Conservation (phyloP, 176 grass and related monocot genomes). For the Saccharum officinarum region DNA sequence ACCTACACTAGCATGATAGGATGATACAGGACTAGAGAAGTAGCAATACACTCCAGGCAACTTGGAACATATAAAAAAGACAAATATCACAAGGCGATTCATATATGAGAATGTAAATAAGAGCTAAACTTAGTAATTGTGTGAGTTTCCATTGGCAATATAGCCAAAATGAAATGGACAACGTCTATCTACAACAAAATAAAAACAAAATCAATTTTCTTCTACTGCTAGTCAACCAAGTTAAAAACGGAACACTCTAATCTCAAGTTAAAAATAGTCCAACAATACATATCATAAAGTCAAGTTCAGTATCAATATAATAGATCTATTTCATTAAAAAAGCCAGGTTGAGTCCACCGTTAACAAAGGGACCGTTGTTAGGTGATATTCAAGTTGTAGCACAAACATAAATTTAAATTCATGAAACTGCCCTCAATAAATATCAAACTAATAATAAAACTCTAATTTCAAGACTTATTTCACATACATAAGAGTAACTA, state of each 20-base stretch:
- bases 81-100: background rate
- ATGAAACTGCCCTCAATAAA: background rate
- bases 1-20: background rate
- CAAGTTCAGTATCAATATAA: background rate
- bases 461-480: background rate
- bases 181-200: background rate
- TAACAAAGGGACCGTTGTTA: background rate
- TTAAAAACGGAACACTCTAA: background rate
- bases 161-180: background rate
- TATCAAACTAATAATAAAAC: background rate
- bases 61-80: background rate
- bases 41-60: background rate
- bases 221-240: constrained; percentile 1
- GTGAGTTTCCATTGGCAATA: background rate
- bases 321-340: constrained; percentile 1
- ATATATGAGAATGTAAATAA: background rate
- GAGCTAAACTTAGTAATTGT: background rate
- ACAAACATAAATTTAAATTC: background rate
- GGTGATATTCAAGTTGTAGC: background rate
- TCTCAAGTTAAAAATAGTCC: background rate
- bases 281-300: background rate
- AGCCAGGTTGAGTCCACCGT: background rate
- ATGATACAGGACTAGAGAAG: background rate
- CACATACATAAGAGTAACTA: constrained; percentile 15
- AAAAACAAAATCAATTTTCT: background rate